A percentile compares a stretch with the other conserved stretches of the same genome.
phyloP scores from a whole-genome alignment of 257 asterid genomes.

The Gynochthodes officinalis region DNA sequence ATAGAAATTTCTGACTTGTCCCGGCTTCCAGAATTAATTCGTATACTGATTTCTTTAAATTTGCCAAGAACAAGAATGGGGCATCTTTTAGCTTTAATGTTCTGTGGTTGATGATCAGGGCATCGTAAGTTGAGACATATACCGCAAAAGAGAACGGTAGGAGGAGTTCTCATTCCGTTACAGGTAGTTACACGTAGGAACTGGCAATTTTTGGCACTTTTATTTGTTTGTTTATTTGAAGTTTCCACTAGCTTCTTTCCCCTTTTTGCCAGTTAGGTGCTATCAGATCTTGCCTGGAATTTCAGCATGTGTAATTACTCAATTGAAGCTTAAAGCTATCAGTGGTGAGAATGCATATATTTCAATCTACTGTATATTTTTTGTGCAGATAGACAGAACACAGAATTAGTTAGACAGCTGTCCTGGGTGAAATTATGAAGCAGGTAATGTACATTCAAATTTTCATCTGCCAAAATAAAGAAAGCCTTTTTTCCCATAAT shows the following conservation, averaged over 20 bases:
- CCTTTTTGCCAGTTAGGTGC: constrained; percentile 1
- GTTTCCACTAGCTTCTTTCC: neutral
- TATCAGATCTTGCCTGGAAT: constrained; percentile 4
- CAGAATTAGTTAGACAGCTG: neutral
- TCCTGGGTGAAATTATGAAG: constrained; percentile 12
- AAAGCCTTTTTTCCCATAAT: neutral
- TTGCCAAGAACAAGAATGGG: neutral
- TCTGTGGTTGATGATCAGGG: constrained; percentile 18
- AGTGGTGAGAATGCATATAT: neutral
- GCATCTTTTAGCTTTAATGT: neutral
- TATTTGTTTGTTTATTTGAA: neutral
- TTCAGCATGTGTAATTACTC: neutral
- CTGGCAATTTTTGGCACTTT: neutral
- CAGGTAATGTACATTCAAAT: constrained; percentile 3
- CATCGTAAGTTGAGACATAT: constrained; percentile 5
- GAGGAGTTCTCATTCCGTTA: constrained; percentile 22
- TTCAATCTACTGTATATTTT: constrained; percentile 1
- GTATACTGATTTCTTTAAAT: neutral
- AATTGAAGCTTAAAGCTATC: neutral
- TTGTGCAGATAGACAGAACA: neutral
- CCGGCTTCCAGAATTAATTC: neutral
- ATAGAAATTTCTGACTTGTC: neutral
- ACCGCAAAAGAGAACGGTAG: neutral
- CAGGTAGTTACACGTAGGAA: constrained; percentile 20
- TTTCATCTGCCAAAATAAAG: neutral